Conservation (phyloP, 176 grass and related monocot species). For the Elymus sibiricus region DNA sequence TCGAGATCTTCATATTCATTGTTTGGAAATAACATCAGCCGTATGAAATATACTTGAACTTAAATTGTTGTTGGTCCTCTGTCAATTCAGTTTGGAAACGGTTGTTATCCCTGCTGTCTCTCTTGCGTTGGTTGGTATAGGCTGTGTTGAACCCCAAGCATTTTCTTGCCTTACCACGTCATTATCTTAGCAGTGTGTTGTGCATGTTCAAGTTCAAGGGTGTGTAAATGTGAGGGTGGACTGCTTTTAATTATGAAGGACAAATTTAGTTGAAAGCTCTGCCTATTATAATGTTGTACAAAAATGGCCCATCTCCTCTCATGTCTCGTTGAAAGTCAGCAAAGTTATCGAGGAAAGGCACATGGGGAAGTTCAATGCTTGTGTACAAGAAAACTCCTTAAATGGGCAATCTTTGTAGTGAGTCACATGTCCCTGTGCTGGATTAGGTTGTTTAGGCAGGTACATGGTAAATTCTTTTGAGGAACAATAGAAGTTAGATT, state of each 20-base stretch:
- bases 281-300: background rate
- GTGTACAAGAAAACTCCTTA: background rate
- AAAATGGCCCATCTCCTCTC: background rate
- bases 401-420: background rate
- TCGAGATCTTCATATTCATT: background rate
- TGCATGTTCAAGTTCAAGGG: background rate
- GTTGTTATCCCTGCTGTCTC: background rate
- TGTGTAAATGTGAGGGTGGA: background rate
- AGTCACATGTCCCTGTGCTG: background rate
- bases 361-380: background rate
- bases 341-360: slow-evolving; percentile 23
- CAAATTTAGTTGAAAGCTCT: background rate
- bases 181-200: background rate
- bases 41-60: too few species aligned
- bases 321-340: slow-evolving; percentile 4
- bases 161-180: background rate
- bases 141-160: background rate
- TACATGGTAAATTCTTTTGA: background rate
- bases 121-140: background rate
- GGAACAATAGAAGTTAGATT: background rate
- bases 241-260: slow-evolving; percentile 6
- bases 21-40: background rate
- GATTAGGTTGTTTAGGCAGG: background rate
- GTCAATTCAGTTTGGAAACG: background rate
- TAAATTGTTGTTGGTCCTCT: background rate